phyloP scores from a whole-genome alignment of 495 filamentous ascomycete species.

The Penicillium canariense region DNA sequence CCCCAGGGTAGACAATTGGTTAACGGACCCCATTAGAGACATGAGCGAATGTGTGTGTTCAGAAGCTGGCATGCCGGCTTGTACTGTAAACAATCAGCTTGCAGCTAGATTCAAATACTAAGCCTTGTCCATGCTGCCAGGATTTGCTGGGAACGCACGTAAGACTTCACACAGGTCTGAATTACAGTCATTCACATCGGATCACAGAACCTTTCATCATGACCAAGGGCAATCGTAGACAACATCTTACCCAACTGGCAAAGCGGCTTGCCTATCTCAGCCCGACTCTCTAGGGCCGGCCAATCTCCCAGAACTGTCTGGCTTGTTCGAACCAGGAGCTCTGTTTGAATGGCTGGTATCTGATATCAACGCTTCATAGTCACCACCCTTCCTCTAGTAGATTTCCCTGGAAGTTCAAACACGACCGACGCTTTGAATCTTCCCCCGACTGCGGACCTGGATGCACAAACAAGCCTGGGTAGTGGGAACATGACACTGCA shows the following conservation, averaged over 20 bases:
- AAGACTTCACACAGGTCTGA: conserved; percentile 6
- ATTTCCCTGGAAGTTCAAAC: neutral
- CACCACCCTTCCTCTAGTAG: conserved; percentile 6
- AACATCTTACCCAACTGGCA: neutral
- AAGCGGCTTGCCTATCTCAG: neutral
- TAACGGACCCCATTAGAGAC: conserved; percentile 9
- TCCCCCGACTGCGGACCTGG: neutral
- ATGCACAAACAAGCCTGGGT: neutral
- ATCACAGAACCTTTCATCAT: neutral
- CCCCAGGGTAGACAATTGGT: neutral
- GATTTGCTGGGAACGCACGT: conserved; percentile 18
- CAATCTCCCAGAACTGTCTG: neutral
- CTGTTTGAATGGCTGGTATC: conserved; percentile 22
- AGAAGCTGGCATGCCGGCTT: neutral
- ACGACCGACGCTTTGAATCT: neutral
- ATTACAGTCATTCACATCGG: neutral
- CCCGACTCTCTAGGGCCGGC: neutral
- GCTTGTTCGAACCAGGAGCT: conserved; percentile 4
- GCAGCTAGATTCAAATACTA: conserved; percentile 15
- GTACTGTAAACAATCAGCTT: neutral
- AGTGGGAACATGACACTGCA: conserved; percentile 11
- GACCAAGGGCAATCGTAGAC: neutral
- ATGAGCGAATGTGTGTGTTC: conserved; percentile 19
- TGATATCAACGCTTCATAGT: conserved; percentile 4
- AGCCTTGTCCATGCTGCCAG: conserved; percentile 17